Conservation (phyloP, 2,329 filamentous ascomycete species). For the Cladobotryum mycophilum region DNA sequence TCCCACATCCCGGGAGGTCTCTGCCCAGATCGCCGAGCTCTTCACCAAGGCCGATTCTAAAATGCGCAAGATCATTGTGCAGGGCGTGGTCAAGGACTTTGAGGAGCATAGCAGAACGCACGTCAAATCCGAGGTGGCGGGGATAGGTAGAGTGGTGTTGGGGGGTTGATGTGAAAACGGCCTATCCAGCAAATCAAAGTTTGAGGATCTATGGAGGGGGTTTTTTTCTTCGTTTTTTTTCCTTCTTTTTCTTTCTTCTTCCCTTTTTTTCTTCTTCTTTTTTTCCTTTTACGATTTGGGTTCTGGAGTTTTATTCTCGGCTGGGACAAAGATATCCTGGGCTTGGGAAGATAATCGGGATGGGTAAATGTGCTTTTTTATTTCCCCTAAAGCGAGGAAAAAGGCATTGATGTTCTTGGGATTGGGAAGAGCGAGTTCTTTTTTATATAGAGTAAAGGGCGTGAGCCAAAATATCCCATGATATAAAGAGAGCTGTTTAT, state of each 20-base stretch:
- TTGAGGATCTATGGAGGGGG: background rate
- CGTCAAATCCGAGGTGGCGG: conserved; percentile 74
- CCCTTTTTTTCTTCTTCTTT: background rate
- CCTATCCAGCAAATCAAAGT: background rate
- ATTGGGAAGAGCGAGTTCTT: background rate
- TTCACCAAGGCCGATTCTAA: conserved; percentile 85
- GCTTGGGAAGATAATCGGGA: background rate
- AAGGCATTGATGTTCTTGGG: too few relatives aligned
- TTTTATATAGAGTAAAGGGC: background rate
- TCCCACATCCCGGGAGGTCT: conserved; percentile 67
- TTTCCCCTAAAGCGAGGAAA: too few relatives aligned
- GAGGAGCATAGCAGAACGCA: conserved; percentile 76
- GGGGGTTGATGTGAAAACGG: conserved; percentile 66
- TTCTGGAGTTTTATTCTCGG: too few relatives aligned
- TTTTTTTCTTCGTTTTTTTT: background rate
- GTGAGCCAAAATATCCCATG: background rate
- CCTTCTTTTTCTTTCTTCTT: background rate
- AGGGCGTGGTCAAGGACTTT: conserved; percentile 84
- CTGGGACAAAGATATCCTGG: too few relatives aligned
- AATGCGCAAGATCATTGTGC: conserved; percentile 82
- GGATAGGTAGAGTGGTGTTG: conserved; percentile 81
- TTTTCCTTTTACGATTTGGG: background rate
- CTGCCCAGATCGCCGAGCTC: conserved; percentile 65
- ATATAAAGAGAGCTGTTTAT: too few relatives aligned
- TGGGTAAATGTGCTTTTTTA: too few relatives aligned